Evolutionary conservation across 805 yeast genomes (phyloP), one percentile per base, ranked within the genome.

Genomic region (Ogataea trehalophila): DNA sequence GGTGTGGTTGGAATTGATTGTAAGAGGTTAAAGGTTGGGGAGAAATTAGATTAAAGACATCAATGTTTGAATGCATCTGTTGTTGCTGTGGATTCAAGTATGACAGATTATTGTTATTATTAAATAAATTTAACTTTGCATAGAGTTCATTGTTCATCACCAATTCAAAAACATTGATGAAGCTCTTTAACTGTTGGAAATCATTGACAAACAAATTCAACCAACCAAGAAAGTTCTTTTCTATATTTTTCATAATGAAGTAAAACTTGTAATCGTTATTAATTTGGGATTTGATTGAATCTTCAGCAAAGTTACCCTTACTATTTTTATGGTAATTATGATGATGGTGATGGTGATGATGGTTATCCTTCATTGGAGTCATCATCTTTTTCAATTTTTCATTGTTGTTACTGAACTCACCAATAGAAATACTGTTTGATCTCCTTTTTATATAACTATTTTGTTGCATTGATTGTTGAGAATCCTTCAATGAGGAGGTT

Each of bases 401-500:
- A 43, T 57, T 62, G 44, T 62, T 63, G 47, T 58, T 59, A 40
- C 53, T 56, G 37, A 63, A 60, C 41, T 57, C 61, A 15, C 63
- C 61, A 33, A 58, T 55, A 18, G 62, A 54, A 11, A 60, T 59
- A 44, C 62, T 58, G 40, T 57, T 56, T 11, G 61, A 50, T 15
- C 63, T 44, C 23, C 54, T 54, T 22, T 39, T 39, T 9, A 6
- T 15, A 18, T 26, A 26, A 9, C 13, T 26, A 11, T 6, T 26
- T 26, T 26, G 31, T 11, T 26, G 31, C 33, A 26, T 23, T 39
- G 41, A 26, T 39, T 49, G 45, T 14, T 45, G 42, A 11, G 40
- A 46, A 8, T 46, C 45, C 33, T 33, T 41, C 18, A 40, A 36
- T 14, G 35, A 33, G n/a, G 33, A 37, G 5, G 42, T 15, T n/a